Base-by-base conservation (phyloP, 345 rosid genomes). In the Hibiscus mutabilis region DNA sequence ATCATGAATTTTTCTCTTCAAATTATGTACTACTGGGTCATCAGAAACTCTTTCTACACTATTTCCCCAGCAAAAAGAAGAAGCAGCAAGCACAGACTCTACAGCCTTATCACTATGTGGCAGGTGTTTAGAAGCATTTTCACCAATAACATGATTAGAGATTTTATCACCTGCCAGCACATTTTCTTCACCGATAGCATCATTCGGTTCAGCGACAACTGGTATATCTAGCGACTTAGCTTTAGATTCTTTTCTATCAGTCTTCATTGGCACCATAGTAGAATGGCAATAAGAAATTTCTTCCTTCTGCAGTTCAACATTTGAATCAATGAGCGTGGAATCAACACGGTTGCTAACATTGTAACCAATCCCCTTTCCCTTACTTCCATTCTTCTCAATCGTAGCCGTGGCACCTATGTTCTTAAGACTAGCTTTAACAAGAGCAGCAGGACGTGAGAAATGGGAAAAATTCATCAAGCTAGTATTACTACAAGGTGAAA, bases 61-160 rank as follows among this genome's bases (percentile, higher is more conserved):
- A 74, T 85, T 89, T 68, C 85, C 92, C n/a, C 97, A 89, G 74
- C 92, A 85, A 78, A 89, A 90, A 13, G 97, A 91, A 71, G 97
- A 91, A 74, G 91, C 77, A 49, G 81, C 87, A 74, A 77, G 88
- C 2, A 81, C 77, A 64, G 82, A 82, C 70, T 81, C 88, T 21
- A 44, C 37, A 58, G 60, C 82, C 86, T 82, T 89, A 74, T 87
- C 96, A 78, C 82, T 65, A 27, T 80, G 88, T 15, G 62, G 80
- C 8, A 69, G 72, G 85, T 79, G 82, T 78, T 75, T 81, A 52
- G 68, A 44, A 8, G 82, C 77, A 58, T 74, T 81, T 71, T 81
- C 87, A 25, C 73, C 73, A 35, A 61, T 40, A 47, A 68, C 60
- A 69, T 79, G 77, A 63, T 31, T 9, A 16, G 71, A 18, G 27